Conservation (phyloP, 768 basidiomycete genomes). For the Pisolithus tinctorius region DNA sequence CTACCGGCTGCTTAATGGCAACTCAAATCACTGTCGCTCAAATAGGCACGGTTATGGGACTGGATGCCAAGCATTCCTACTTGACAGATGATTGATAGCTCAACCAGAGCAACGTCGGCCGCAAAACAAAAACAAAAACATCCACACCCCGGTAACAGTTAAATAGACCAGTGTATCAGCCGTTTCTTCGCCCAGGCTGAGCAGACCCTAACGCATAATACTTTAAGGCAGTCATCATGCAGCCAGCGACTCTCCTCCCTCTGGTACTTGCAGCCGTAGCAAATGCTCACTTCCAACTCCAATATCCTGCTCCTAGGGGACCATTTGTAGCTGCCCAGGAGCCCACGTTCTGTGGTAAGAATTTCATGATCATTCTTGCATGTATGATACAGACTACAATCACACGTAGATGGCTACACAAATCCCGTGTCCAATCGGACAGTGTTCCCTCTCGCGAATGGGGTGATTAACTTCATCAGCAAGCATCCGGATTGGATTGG, state of each 20-base stretch:
- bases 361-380: not conserved
- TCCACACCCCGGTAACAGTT: not conserved
- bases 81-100: not conserved
- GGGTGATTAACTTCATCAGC: constrained; percentile 56
- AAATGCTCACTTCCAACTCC: constrained; percentile 74
- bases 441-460: constrained; percentile 59
- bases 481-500: constrained; percentile 60
- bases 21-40: too few relatives aligned
- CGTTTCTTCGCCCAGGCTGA: not conserved
- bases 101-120: not conserved
- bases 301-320: constrained; percentile 71
- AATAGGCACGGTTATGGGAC: too few relatives aligned
- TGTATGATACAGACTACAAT: not conserved
- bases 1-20: too few relatives aligned
- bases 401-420: constrained; percentile 54
- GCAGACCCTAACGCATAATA: too few relatives aligned
- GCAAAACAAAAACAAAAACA: not conserved
- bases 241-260: constrained; percentile 29
- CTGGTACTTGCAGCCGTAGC: constrained; percentile 35
- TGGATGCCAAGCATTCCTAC: not conserved
- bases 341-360: constrained; percentile 60
- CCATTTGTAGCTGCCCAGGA: constrained; percentile 55
- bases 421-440: constrained; percentile 47
- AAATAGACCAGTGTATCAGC: too few relatives aligned
- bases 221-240: constrained; percentile 21